Evolutionary conservation across 345 rosid species (phyloP), one percentile per base, ranked within the genome.

Genomic region (Streptanthus diversifolius): DNA sequence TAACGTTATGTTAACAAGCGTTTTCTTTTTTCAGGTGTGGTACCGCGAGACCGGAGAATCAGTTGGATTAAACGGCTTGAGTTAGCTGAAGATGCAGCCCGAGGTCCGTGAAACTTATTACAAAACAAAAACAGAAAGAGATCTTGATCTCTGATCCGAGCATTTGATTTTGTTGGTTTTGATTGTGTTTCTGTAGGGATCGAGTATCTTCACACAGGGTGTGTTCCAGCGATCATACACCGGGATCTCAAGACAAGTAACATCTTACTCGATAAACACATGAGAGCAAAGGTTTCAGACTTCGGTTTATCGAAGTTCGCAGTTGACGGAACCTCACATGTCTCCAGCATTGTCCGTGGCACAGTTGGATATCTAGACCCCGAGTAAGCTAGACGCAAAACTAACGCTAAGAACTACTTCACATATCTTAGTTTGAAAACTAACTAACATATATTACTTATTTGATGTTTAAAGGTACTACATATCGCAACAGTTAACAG

Each of bases 281-380:
- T 82, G 91, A 87, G 82, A 71, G 98, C 99, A 13, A 95, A 95
- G 84, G 99, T 95, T 77, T 86, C 97, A 8, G 98, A 95, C 81
- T 95, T 95, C 22, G 99, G 99, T 17, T 89, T 95, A 64, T 95
- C 98, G 11, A 95, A 95, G 70, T 72, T 88, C 6, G 91, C 91
- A 4, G 89, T 86, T 13, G 98, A 95, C 32, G 99, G 96, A 55
- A 88, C 80, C 63, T 95, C 99, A 61, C 99, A 95, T 24, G 98
- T 95, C 59, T 95, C 98, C 1, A 95, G 99, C 82, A 84, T 95
- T 59, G 99, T 95, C 70, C 89, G 98, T 36, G 99, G 99, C 77
- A 95, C 99, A 19, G 92, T 95, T 17, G 99, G 99, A n/a, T 95
- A 95, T 67, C 77, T 95, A 68, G 99, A 95, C 79, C 99, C 99